phyloP scores from a whole-genome alignment of 1,284 basidiomycete genomes.

The Meira nashicola region DNA sequence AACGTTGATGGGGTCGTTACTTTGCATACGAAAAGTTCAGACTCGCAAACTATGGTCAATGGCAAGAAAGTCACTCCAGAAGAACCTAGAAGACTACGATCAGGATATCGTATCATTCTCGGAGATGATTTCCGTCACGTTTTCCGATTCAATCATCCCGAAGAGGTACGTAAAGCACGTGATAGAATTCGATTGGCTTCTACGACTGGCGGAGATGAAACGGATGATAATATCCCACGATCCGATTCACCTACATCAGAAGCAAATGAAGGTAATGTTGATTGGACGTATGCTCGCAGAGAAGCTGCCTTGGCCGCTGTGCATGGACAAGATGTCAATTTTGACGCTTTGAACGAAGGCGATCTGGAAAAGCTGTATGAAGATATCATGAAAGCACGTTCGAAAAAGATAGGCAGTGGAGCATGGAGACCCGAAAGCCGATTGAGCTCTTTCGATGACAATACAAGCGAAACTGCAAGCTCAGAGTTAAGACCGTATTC shows the following conservation, averaged over 20 bases:
- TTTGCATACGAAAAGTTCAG: constrained; percentile 65
- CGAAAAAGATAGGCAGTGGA: constrained; percentile 34
- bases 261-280: constrained; percentile 21
- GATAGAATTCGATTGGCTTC: constrained; percentile 31
- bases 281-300: constrained; percentile 46
- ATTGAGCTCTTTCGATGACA: constrained; percentile 42
- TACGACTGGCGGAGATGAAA: constrained; percentile 33
- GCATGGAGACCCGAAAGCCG: constrained; percentile 43
- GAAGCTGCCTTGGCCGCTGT: constrained; percentile 41
- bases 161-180: constrained; percentile 39
- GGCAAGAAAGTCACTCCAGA: constrained; percentile 61
- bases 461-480: constrained; percentile 34
- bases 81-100: constrained; percentile 60
- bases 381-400: constrained; percentile 38
- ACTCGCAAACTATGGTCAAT: constrained; percentile 80
- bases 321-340: constrained; percentile 44
- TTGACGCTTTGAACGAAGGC: constrained; percentile 44
- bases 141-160: constrained; percentile 76
- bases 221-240: constrained; percentile 20
- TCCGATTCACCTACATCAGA: constrained; percentile 44
- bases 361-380: constrained; percentile 49
- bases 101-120: constrained; percentile 91
- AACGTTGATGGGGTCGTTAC: constrained; percentile 78
- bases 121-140: constrained; percentile 81
- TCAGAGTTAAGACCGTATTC: constrained; percentile 36